These are phyloP conservation scores for Crataegus laevigata DNA, from an alignment of 306 rosid species.

Conservation along the genomic window DNA sequence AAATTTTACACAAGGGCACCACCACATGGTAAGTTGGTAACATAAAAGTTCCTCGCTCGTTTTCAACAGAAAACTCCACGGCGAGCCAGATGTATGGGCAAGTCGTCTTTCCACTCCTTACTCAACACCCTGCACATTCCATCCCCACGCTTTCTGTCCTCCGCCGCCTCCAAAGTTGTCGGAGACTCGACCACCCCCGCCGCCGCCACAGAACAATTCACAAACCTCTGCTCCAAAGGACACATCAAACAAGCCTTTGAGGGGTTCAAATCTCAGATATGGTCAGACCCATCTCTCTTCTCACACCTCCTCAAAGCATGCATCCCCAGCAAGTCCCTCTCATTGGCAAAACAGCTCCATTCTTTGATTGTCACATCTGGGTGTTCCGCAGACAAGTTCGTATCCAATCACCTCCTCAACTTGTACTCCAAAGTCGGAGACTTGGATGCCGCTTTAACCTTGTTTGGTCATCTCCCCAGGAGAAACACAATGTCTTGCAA, in stretches of 20 bases:
- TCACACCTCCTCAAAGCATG: slow-evolving; percentile 69
- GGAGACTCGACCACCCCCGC: background rate
- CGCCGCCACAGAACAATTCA: slow-evolving; percentile 24
- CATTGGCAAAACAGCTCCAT: slow-evolving; percentile 64
- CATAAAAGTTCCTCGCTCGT: background rate
- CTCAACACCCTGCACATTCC: slow-evolving; percentile 13
- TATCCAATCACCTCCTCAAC: slow-evolving; percentile 69
- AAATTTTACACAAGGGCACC: too few species aligned
- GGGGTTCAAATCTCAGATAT: slow-evolving; percentile 39
- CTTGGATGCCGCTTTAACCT: slow-evolving; percentile 26
- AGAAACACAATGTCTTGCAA: slow-evolving; percentile 80
- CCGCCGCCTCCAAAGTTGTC: slow-evolving; percentile 17
- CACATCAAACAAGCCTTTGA: slow-evolving; percentile 50
- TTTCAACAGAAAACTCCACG: background rate
- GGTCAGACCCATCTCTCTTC: slow-evolving; percentile 62
- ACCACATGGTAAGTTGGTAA: too few species aligned
- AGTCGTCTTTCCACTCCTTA: slow-evolving; percentile 22
- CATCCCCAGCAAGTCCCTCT: slow-evolving; percentile 38
- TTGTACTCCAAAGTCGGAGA: slow-evolving; percentile 71
- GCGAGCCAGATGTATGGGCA: slow-evolving; percentile 33
- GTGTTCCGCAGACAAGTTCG: slow-evolving; percentile 56
- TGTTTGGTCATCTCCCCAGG: slow-evolving; percentile 48
- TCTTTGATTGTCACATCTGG: slow-evolving; percentile 69
- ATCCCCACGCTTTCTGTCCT: slow-evolving; percentile 25
- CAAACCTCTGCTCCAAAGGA: slow-evolving; percentile 49